Evolutionary conservation across 768 basidiomycete species (phyloP).

Genomic region (Boletus tomentosulus): DNA sequence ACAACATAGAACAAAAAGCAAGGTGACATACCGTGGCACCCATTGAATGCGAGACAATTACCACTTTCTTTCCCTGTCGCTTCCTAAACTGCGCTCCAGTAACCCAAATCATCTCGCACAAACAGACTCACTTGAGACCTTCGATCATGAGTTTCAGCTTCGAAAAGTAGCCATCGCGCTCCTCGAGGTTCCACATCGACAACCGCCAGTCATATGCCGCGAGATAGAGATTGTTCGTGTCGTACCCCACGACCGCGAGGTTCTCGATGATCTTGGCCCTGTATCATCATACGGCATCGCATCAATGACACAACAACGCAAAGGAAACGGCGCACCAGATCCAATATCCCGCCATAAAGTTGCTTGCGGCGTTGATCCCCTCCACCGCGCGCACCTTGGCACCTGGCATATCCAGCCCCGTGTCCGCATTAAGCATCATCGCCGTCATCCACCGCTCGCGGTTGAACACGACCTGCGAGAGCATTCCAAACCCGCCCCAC

Average conservation of each 20-base stretch:
- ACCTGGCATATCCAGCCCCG: constrained; percentile 84
- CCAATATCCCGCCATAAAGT: constrained; percentile 90
- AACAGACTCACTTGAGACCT: constrained; percentile 54
- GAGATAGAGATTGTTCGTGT: constrained; percentile 81
- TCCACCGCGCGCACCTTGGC: constrained; percentile 89
- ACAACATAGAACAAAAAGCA: not conserved
- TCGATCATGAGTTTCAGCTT: constrained; percentile 80
- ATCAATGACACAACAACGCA: not conserved
- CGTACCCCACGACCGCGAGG: constrained; percentile 87
- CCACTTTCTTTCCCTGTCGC: constrained; percentile 72
- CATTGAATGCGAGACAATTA: constrained; percentile 86
- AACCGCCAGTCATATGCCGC: constrained; percentile 91
- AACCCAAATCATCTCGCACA: not conserved
- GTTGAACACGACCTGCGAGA: constrained; percentile 79
- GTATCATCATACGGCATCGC: not conserved
- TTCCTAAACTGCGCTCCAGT: constrained; percentile 36
- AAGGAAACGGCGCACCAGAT: constrained; percentile 55
- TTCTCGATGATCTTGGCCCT: constrained; percentile 95
- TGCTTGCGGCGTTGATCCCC: constrained; percentile 86
- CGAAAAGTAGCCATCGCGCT: constrained; percentile 86
- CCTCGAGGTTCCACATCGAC: constrained; percentile 87
- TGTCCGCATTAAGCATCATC: constrained; percentile 86
- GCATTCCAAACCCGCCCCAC: constrained; percentile 78
- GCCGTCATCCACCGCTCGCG: constrained; percentile 87
- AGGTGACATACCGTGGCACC: constrained; percentile 59